A percentile compares a stretch with the other conserved stretches of the same genome.
These are phyloP conservation scores for Xylaria sp. DNA, from an alignment of 2,329 filamentous ascomycete species.

Conservation along the genomic window DNA sequence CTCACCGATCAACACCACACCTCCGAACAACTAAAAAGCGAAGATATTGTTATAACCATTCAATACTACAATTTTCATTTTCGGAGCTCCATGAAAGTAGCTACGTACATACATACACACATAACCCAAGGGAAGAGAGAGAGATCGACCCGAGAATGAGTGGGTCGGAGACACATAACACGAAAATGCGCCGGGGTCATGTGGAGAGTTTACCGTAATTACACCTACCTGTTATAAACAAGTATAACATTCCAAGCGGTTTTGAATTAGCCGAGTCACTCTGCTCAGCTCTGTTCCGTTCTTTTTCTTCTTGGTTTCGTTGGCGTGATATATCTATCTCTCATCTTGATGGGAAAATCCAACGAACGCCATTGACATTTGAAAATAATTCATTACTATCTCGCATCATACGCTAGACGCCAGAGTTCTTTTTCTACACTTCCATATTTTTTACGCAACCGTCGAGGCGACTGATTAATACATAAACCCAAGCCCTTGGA, in stretches of 20 bases:
- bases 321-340: too few relatives aligned
- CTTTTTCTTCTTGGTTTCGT: not conserved
- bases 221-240: not conserved
- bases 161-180: not conserved
- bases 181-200: not conserved
- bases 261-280: not conserved
- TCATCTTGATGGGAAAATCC: too few relatives aligned
- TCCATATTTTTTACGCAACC: not conserved
- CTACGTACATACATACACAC: not conserved
- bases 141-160: not conserved
- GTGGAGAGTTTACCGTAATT: not conserved
- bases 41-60: too few relatives aligned
- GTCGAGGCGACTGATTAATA: not conserved
- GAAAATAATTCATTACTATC: conserved; percentile 5
- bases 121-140: not conserved
- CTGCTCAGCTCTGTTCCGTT: not conserved
- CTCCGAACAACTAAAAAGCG: too few relatives aligned
- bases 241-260: not conserved
- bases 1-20: too few relatives aligned
- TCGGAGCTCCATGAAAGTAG: not conserved
- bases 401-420: not conserved
- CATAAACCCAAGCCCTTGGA: not conserved
- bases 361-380: too few relatives aligned
- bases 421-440: conserved; percentile 1
- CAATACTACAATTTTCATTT: too few relatives aligned